phyloP scores from a whole-genome alignment of 73 alveolate species.

The Durusdinium trenchii region DNA sequence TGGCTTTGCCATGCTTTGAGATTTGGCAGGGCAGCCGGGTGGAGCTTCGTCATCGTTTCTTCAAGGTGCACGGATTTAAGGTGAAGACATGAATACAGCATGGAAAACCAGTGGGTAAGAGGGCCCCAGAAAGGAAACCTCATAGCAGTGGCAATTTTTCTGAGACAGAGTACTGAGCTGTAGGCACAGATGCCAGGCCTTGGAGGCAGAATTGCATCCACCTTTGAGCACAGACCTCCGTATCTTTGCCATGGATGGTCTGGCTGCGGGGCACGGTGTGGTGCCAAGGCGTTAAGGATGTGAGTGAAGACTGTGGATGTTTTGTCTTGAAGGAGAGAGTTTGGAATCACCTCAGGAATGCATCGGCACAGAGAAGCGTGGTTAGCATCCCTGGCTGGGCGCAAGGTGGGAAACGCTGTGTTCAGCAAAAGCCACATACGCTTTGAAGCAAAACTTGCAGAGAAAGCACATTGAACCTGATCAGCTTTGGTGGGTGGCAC shows the following conservation, averaged over 20 bases:
- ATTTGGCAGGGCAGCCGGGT: background rate
- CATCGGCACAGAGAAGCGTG: slow-evolving; percentile 75
- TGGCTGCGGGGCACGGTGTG: slow-evolving; percentile 78
- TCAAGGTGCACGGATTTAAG: background rate
- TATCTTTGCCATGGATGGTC: slow-evolving; percentile 85
- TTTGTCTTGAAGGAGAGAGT: background rate
- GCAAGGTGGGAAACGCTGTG: slow-evolving; percentile 29
- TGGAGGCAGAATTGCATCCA: background rate
- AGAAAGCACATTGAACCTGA: too few species aligned
- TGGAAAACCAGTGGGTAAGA: background rate
- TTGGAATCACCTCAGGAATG: background rate
- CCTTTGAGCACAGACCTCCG: background rate
- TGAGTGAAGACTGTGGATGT: background rate
- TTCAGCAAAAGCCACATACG: background rate
- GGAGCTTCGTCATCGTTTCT: background rate
- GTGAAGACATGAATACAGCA: background rate
- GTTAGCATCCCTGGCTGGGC: slow-evolving; percentile 56
- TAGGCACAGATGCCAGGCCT: slow-evolving; percentile 17
- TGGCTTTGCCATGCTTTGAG: background rate
- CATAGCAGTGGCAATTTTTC: too few species aligned
- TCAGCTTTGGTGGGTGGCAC: slow-evolving; percentile 93
- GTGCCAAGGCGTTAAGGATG: background rate
- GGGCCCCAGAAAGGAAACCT: background rate
- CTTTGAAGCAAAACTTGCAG: background rate
- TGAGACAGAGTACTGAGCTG: too few species aligned